Conservation (phyloP, 495 filamentous ascomycete genomes). For the Corynascus novoguineensis region DNA sequence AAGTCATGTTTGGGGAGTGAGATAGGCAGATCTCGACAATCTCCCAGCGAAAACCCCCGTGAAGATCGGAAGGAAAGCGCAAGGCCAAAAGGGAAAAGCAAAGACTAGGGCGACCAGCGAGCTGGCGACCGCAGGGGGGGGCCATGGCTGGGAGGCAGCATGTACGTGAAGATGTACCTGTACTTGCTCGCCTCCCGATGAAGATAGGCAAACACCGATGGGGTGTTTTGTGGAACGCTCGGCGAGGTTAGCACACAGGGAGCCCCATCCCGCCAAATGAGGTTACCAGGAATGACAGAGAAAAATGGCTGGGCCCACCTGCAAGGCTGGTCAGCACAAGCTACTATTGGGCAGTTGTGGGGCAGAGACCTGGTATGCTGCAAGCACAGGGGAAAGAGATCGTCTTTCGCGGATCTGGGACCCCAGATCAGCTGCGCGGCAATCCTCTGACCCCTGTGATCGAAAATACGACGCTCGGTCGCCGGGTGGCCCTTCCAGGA, state of each 20-base stretch:
- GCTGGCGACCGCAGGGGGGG: conserved; percentile 4
- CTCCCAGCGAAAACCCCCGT: background rate
- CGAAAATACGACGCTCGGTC: conserved; percentile 16
- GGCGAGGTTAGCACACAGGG: conserved; percentile 8
- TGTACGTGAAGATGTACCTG: conserved; percentile 12
- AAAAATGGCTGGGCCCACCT: conserved; percentile 20
- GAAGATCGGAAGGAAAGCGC: conserved; percentile 13
- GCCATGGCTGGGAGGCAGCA: conserved; percentile 9
- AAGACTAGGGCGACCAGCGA: conserved; percentile 17
- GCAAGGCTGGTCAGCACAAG: conserved; percentile 24
- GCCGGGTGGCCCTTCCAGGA: conserved; percentile 28
- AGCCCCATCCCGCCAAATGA: conserved; percentile 18
- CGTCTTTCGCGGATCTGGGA: conserved; percentile 26
- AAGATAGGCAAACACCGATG: background rate
- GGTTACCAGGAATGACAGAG: conserved; percentile 11
- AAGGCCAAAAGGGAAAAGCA: conserved; percentile 18
- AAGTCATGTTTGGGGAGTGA: background rate
- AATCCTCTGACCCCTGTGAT: conserved; percentile 31
- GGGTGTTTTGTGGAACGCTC: conserved; percentile 6
- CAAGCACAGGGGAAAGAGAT: conserved; percentile 26
- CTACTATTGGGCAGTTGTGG: conserved; percentile 24
- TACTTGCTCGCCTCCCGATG: conserved; percentile 9
- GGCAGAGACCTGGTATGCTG: conserved; percentile 13
- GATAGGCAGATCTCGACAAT: conserved; percentile 5
- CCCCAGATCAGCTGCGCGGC: conserved; percentile 31